These are phyloP conservation scores for Rhizopogon vulgaris DNA, from an alignment of 768 basidiomycete species.

Conservation along the genomic window DNA sequence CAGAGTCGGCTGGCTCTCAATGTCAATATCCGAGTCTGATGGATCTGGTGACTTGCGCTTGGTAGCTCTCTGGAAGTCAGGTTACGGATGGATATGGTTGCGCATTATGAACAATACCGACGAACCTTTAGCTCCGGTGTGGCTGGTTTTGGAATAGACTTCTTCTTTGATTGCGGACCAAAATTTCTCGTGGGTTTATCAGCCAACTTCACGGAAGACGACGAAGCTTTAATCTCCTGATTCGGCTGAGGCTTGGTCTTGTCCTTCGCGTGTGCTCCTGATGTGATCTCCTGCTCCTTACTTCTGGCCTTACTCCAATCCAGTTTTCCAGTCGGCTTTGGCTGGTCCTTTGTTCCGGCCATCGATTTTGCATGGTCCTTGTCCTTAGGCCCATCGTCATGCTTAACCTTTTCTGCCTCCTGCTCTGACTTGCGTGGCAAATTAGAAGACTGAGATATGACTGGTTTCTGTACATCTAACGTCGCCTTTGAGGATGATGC, in stretches of 20 bases:
- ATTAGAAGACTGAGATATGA: constrained; percentile 2
- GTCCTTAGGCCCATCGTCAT: constrained; percentile 18
- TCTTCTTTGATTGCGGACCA: background rate
- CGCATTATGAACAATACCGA: background rate
- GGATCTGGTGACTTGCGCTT: constrained; percentile 40
- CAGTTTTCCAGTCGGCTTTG: constrained; percentile 42
- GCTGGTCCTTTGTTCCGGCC: constrained; percentile 20
- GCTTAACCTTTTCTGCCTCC: constrained; percentile 16
- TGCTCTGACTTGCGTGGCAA: constrained; percentile 7
- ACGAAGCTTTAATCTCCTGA: background rate
- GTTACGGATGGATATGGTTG: constrained; percentile 9
- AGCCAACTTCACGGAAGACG: background rate
- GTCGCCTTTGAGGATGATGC: constrained; percentile 42
- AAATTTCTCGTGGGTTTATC: background rate
- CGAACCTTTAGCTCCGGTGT: constrained; percentile 5
- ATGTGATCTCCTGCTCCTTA: constrained; percentile 26
- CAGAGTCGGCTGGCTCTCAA: background rate
- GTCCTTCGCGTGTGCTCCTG: background rate
- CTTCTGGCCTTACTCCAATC: constrained; percentile 58
- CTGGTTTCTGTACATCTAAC: constrained; percentile 21
- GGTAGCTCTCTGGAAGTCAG: constrained; percentile 25
- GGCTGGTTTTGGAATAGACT: background rate
- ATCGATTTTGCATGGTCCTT: constrained; percentile 14
- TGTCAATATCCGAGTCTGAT: constrained; percentile 29
- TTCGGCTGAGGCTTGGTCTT: background rate